Evolutionary conservation across 768 basidiomycete genomes (phyloP).

Genomic region (Psilocybe sp.): DNA sequence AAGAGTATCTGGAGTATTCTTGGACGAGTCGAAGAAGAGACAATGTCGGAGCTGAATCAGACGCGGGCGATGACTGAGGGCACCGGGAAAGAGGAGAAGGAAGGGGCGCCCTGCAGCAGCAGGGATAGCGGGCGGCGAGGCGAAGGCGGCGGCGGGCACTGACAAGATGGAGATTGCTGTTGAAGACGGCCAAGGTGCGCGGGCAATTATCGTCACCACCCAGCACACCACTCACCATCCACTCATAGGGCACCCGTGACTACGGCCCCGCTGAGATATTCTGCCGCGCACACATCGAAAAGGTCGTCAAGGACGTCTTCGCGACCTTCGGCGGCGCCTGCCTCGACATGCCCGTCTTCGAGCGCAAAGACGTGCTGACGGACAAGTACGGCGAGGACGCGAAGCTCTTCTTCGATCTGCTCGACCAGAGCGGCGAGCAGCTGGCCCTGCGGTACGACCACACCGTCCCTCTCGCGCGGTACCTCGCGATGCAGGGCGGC

Average conservation of each 20-base stretch:
- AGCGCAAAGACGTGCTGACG: conserved; percentile 91
- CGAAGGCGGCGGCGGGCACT: too few relatives aligned
- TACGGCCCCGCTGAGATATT: conserved; percentile 92
- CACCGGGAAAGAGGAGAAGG: too few relatives aligned
- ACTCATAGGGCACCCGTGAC: conserved; percentile 85
- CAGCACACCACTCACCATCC: too few relatives aligned
- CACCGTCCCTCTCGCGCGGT: conserved; percentile 94
- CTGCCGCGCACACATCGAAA: conserved; percentile 87
- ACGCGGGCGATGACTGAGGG: too few relatives aligned
- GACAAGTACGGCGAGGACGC: conserved; percentile 98
- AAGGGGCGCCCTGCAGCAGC: too few relatives aligned
- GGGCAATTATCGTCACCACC: too few relatives aligned
- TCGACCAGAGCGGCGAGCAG: conserved; percentile 97
- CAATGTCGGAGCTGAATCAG: too few relatives aligned
- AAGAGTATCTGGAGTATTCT: too few relatives aligned
- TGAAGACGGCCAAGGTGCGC: too few relatives aligned
- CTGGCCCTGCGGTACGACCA: conserved; percentile 94
- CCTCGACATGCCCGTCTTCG: conserved; percentile 98
- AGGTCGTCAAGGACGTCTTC: conserved; percentile 84
- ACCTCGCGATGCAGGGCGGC: conserved; percentile 94
- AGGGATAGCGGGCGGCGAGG: too few relatives aligned
- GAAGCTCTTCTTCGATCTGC: conserved; percentile 95
- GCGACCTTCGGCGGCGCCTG: conserved; percentile 85
- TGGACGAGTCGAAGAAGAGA: too few relatives aligned
- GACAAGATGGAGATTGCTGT: too few relatives aligned